A percentile compares a stretch with the other conserved stretches of the same genome.
Evolutionary conservation across 1,139 yeast genomes (phyloP).

Genomic region (Nakaseomyces sp.): DNA sequence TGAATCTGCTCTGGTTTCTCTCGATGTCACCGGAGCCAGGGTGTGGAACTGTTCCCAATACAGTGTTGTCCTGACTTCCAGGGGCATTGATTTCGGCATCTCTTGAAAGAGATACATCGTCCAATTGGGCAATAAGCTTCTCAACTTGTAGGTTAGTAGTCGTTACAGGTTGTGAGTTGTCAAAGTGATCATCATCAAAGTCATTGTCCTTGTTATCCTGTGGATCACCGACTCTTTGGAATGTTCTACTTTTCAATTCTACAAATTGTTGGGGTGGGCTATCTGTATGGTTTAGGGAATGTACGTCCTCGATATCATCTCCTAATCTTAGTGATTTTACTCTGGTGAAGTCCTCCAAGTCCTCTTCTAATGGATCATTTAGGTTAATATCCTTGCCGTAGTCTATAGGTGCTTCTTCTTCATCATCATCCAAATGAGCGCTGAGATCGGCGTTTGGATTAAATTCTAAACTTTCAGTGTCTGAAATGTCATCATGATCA

Average conservation of each 20-base stretch:
- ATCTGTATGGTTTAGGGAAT: neutral
- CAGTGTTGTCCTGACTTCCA: neutral
- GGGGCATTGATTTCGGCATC: constrained; percentile 14
- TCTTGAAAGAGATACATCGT: constrained; percentile 25
- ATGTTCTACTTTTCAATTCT: neutral
- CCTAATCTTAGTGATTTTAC: neutral
- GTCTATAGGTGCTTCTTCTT: neutral
- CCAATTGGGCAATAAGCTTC: constrained; percentile 27
- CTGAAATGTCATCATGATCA: neutral
- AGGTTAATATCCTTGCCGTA: neutral
- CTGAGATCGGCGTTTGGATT: constrained; percentile 16
- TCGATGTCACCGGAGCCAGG: neutral
- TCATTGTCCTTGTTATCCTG: neutral
- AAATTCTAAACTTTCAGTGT: constrained; percentile 14
- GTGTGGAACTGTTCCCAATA: neutral
- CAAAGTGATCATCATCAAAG: constrained; percentile 1
- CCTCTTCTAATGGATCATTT: neutral
- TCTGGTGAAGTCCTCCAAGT: neutral
- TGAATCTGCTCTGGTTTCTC: constrained; percentile 10
- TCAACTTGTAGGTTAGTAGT: constrained; percentile 25
- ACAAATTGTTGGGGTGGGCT: neutral
- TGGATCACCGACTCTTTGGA: constrained; percentile 1
- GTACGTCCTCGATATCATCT: neutral
- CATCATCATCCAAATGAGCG: neutral
- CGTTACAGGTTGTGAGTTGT: constrained; percentile 10